Evolutionary conservation across 345 rosid species (phyloP), one percentile per base, ranked within the genome.

Genomic region (Firmiana major): DNA sequence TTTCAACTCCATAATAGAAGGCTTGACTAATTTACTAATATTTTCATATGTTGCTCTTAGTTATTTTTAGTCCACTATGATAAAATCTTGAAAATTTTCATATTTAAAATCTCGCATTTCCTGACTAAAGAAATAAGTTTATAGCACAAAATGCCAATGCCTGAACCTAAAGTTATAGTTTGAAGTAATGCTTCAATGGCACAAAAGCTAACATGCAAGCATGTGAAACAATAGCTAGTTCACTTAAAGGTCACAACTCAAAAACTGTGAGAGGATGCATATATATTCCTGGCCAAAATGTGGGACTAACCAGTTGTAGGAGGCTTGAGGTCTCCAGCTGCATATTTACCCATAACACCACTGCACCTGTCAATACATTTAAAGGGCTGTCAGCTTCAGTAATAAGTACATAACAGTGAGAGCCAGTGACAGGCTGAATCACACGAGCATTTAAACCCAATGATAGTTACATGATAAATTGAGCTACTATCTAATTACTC

Each of bases 261-360:
- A 31, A 31, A 42, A 34, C 28, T 19, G 63, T 6, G 6, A 24
- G 24, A n/a, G 24, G 34, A 75, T 28, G 63, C n/a, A 53, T 22
- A 26, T 19, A 65, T 36, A 9, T 62, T 74, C 2, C 28, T 4
- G 43, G 16, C 3, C 15, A 28, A 36, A 71, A 77, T n/a, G 63
- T 28, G 69, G n/a, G 74, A 85, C 97, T 84, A 45, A 77, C 99
- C 90, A 66, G 91, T 87, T 55, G 87, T 82, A 67, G 99, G 99
- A 12, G 99, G 99, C 92, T 89, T 95, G 79, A 95, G 99, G 82
- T 95, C 99, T 80, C 99, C 97, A 53, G 91, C 96, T 55, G 98
- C 94, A 83, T 95, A 95, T 85, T 89, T 93, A 42, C 99, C 99
- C 99, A 93, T 92, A 8, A 95, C 98, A 66, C 99, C 99, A 84